Conservation (phyloP, 2,329 filamentous ascomycete genomes). For the Ascochyta fabae region DNA sequence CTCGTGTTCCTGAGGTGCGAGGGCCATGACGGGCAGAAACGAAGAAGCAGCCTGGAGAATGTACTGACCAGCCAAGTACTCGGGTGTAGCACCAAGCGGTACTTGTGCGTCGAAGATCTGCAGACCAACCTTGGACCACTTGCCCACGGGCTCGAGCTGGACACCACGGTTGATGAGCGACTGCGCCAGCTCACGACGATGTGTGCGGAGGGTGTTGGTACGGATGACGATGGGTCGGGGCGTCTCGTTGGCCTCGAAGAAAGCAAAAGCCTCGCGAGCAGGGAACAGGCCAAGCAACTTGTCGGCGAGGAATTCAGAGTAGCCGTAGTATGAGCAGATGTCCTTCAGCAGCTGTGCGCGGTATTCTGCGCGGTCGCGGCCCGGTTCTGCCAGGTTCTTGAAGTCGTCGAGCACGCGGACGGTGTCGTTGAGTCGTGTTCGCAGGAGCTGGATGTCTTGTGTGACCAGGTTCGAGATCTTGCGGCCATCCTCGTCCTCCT, state of each 20-base stretch:
- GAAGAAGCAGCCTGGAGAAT: slow-evolving; percentile 96
- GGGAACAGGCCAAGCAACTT: slow-evolving; percentile 94
- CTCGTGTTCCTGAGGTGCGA: slow-evolving; percentile 92
- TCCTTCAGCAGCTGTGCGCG: slow-evolving; percentile 85
- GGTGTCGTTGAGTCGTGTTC: slow-evolving; percentile 89
- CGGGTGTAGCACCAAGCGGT: slow-evolving; percentile 90
- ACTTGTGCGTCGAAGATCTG: slow-evolving; percentile 93
- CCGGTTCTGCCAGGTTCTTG: slow-evolving; percentile 77
- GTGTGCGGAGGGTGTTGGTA: slow-evolving; percentile 89
- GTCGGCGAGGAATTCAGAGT: slow-evolving; percentile 91
- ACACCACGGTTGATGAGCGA: slow-evolving; percentile 95
- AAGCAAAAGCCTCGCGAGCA: slow-evolving; percentile 91
- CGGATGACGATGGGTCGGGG: slow-evolving; percentile 92
- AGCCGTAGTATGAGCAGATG: slow-evolving; percentile 95
- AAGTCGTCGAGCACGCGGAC: slow-evolving; percentile 92
- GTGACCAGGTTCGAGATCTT: slow-evolving; percentile 66
- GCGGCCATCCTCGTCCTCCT: slow-evolving; percentile 65
- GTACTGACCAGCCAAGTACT: slow-evolving; percentile 97
- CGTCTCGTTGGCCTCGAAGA: slow-evolving; percentile 98
- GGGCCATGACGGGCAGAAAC: slow-evolving; percentile 96
- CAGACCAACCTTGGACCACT: slow-evolving; percentile 97
- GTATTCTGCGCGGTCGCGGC: slow-evolving; percentile 86
- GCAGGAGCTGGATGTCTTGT: slow-evolving; percentile 87
- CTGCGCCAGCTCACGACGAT: slow-evolving; percentile 82
- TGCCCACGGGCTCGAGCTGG: slow-evolving; percentile 93